Evolutionary conservation across 2,329 filamentous ascomycete genomes (phyloP).

Genomic region (Aspergillus melleus): DNA sequence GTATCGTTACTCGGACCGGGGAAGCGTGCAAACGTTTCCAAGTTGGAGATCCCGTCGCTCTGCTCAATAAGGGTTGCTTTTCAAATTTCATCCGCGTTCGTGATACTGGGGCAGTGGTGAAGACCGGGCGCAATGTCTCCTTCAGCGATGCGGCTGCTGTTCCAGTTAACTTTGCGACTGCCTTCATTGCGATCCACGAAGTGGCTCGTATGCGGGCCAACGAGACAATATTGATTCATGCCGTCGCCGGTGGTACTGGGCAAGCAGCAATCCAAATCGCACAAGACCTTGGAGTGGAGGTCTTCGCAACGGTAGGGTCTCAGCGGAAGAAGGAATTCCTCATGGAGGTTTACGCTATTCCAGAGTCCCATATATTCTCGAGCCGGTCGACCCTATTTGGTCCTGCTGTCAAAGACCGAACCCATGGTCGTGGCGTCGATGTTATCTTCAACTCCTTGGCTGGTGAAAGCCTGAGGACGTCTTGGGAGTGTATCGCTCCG

Average conservation of each 20-base stretch:
- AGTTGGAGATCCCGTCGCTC: background rate
- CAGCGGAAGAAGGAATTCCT: slow-evolving; percentile 26
- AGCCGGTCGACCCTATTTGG: slow-evolving; percentile 26
- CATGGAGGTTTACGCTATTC: slow-evolving; percentile 21
- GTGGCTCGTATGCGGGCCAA: slow-evolving; percentile 17
- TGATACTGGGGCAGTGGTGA: no score
- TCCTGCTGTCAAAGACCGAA: slow-evolving; percentile 18
- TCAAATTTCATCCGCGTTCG: no score
- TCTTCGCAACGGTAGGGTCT: slow-evolving; percentile 27
- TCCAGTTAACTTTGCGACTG: slow-evolving; percentile 7
- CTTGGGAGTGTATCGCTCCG: slow-evolving; percentile 27
- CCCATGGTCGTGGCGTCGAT: slow-evolving; percentile 23
- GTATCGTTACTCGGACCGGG: background rate
- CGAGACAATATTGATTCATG: slow-evolving; percentile 27
- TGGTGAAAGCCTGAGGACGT: slow-evolving; percentile 26
- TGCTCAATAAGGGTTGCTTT: no score
- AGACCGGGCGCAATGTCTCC: background rate
- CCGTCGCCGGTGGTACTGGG: slow-evolving; percentile 29
- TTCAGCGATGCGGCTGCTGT: slow-evolving; percentile 5
- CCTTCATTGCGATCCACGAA: slow-evolving; percentile 5
- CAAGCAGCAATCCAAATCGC: slow-evolving; percentile 30
- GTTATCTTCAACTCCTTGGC: slow-evolving; percentile 29
- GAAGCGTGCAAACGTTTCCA: background rate
- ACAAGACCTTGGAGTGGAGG: slow-evolving; percentile 21
- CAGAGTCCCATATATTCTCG: slow-evolving; percentile 25